These are phyloP conservation scores for Asterionellopsis glacialis DNA, from an alignment of 108 stramenopile species.

Conservation along the genomic window DNA sequence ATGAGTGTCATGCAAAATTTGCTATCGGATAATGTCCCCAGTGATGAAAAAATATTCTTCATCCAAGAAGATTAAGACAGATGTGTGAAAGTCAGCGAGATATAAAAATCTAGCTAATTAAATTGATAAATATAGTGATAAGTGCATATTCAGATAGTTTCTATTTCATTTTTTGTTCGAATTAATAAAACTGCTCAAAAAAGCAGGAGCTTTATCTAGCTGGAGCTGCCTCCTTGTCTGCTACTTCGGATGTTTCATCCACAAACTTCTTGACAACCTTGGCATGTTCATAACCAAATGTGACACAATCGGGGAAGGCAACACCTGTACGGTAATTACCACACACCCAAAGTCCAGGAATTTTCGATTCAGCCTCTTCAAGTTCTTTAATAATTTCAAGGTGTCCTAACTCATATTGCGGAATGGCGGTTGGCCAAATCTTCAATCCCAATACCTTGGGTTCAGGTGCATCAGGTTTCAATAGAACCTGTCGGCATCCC, in stretches of 20 bases:
- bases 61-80: constrained; percentile 24
- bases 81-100: too few species aligned
- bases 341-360: constrained; percentile 75
- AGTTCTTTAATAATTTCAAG: constrained; percentile 57
- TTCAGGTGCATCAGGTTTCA: constrained; percentile 73
- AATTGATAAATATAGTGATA: too few species aligned
- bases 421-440: constrained; percentile 94
- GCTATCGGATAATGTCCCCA: constrained; percentile 34
- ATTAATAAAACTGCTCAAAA: too few species aligned
- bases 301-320: constrained; percentile 93
- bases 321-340: constrained; percentile 95
- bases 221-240: too few species aligned
- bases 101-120: too few species aligned
- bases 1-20: constrained; percentile 72
- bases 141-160: too few species aligned
- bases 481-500: constrained; percentile 77
- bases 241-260: constrained; percentile 9
- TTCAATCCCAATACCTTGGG: constrained; percentile 83
- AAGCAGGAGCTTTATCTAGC: too few species aligned
- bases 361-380: constrained; percentile 40
- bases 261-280: constrained; percentile 63
- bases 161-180: too few species aligned
- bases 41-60: constrained; percentile 47
- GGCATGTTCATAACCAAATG: constrained; percentile 87
- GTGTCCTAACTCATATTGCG: constrained; percentile 88